phyloP scores from a whole-genome alignment of 2,329 filamentous ascomycete genomes.

The Dactylonectria estremocensis region DNA sequence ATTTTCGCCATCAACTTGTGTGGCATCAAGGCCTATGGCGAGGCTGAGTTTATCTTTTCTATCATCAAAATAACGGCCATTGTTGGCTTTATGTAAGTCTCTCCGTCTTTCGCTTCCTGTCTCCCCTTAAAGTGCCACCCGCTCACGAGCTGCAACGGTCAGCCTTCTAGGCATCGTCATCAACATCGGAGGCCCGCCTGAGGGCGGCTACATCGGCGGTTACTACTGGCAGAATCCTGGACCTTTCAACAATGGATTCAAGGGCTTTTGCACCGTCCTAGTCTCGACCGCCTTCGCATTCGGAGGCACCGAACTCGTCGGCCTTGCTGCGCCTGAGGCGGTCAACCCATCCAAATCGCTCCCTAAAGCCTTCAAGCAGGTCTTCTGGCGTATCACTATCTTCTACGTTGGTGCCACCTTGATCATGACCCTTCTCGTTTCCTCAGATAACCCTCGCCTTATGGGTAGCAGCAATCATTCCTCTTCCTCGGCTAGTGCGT shows the following conservation, averaged over 20 bases:
- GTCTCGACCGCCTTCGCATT: slow-evolving; percentile 84
- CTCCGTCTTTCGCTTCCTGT: slow-evolving; percentile 45
- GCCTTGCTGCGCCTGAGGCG: slow-evolving; percentile 77
- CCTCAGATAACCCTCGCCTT: slow-evolving; percentile 76
- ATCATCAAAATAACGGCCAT: slow-evolving; percentile 89
- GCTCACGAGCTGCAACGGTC: slow-evolving; percentile 53
- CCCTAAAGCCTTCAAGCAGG: slow-evolving; percentile 90
- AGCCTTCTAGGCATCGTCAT: slow-evolving; percentile 88
- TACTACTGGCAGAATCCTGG: slow-evolving; percentile 83
- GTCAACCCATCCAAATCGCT: slow-evolving; percentile 73
- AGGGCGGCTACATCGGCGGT: slow-evolving; percentile 83
- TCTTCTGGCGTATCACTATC: slow-evolving; percentile 92
- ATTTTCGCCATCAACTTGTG: neutral
- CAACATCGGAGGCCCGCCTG: slow-evolving; percentile 83
- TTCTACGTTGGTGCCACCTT: slow-evolving; percentile 90
- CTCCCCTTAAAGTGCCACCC: no score
- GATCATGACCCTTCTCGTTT: slow-evolving; percentile 86
- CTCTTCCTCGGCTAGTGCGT: slow-evolving; percentile 84
- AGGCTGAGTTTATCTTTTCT: slow-evolving; percentile 80
- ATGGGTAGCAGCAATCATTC: slow-evolving; percentile 67
- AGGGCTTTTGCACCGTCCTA: slow-evolving; percentile 83
- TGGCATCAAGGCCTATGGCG: neutral
- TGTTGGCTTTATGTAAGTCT: slow-evolving; percentile 83
- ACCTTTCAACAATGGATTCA: slow-evolving; percentile 85
- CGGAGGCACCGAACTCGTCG: slow-evolving; percentile 81